phyloP scores from a whole-genome alignment of 1,284 basidiomycete genomes.

The Ustilago esculenta region DNA sequence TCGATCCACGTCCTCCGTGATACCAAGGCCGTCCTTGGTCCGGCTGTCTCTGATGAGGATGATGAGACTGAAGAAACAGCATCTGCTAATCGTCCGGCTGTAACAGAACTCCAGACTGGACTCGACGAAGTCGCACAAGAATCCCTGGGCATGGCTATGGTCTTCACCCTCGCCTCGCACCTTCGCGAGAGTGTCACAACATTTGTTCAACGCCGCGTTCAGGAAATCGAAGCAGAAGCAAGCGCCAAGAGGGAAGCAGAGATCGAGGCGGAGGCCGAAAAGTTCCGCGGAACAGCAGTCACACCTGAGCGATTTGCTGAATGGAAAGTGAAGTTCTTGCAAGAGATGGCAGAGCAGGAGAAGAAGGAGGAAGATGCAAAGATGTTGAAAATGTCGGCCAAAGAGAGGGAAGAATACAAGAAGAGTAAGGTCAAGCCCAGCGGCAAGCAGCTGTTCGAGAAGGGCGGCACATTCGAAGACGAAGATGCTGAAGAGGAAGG shows the following conservation, averaged over 20 bases:
- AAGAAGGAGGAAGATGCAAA: conserved; percentile 82
- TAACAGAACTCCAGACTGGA: conserved; percentile 66
- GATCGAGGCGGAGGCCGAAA: conserved; percentile 84
- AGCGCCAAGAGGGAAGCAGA: conserved; percentile 77
- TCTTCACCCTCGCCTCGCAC: conserved; percentile 89
- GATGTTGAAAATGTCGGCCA: conserved; percentile 76
- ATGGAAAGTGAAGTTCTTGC: conserved; percentile 81
- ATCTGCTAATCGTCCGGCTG: conserved; percentile 11
- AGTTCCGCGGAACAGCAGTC: conserved; percentile 88
- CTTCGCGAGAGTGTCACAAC: conserved; percentile 80
- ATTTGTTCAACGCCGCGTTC: conserved; percentile 71
- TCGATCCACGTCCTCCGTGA: conserved; percentile 74
- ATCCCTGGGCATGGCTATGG: conserved; percentile 96
- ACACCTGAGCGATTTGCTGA: conserved; percentile 80
- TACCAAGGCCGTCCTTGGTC: conserved; percentile 41
- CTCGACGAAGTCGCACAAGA: conserved; percentile 80
- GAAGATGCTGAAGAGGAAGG: conserved; percentile 49
- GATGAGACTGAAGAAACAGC: not conserved
- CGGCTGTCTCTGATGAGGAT: conserved; percentile 14
- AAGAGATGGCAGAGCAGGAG: conserved; percentile 69
- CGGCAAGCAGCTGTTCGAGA: conserved; percentile 70
- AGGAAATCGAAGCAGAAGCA: conserved; percentile 70
- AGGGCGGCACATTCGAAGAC: conserved; percentile 49
- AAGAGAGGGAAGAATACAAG: conserved; percentile 89
- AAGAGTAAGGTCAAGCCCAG: conserved; percentile 74